Conservation (phyloP, 1,284 basidiomycete species). For the Sporisorium iseilematis-ciliati region DNA sequence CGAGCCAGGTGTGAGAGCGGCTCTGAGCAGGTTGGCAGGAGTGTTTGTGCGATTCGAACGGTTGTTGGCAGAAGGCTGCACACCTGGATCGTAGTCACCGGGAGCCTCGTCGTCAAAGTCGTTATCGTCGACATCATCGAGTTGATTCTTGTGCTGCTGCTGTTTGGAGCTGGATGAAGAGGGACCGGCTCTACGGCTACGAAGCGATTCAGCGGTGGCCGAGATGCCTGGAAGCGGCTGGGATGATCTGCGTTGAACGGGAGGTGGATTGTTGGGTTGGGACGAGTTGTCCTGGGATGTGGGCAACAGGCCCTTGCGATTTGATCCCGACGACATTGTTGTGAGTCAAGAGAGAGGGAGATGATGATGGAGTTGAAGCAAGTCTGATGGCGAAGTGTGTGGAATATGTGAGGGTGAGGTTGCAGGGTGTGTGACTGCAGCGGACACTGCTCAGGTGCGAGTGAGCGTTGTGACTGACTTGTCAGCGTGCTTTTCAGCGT, state of each 20-base stretch:
- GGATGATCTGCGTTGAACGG: slow-evolving; percentile 47
- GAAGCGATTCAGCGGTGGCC: slow-evolving; percentile 63
- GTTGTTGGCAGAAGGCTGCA: slow-evolving; percentile 33
- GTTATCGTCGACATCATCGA: slow-evolving; percentile 46
- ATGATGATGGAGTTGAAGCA: neutral
- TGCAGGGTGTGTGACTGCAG: slow-evolving; percentile 11
- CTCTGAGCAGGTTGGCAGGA: slow-evolving; percentile 20
- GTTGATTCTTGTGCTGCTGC: slow-evolving; percentile 11
- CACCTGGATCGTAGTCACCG: slow-evolving; percentile 54
- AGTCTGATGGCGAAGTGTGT: neutral
- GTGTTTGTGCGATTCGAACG: slow-evolving; percentile 17
- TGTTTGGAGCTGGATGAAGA: slow-evolving; percentile 34
- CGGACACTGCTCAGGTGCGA: neutral
- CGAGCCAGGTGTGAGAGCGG: slow-evolving; percentile 30
- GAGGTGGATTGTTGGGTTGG: slow-evolving; percentile 19
- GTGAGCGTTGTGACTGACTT: neutral
- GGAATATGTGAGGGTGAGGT: slow-evolving; percentile 6
- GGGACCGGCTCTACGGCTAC: slow-evolving; percentile 49
- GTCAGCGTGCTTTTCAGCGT: neutral
- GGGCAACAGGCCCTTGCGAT: slow-evolving; percentile 53
- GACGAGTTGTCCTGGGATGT: slow-evolving; percentile 32
- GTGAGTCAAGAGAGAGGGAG: slow-evolving; percentile 4
- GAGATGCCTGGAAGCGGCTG: slow-evolving; percentile 65
- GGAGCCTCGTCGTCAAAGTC: slow-evolving; percentile 63
- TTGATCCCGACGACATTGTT: slow-evolving; percentile 36